phyloP scores from a whole-genome alignment of 2,329 filamentous ascomycete species.

The Pseudopyricularia javanii region DNA sequence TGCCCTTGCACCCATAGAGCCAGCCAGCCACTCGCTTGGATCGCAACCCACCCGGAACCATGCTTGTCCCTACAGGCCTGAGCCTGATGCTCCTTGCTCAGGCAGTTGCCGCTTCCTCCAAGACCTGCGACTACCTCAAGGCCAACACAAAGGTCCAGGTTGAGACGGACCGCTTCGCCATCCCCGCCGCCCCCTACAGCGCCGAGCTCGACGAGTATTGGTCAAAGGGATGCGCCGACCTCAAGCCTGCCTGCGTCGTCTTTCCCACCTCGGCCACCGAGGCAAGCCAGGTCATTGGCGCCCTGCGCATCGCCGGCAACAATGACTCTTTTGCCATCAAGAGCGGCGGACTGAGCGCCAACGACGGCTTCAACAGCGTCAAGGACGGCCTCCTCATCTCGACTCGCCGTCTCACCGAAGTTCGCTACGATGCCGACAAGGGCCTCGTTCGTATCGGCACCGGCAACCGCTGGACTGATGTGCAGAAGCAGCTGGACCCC shows the following conservation, averaged over 20 bases:
- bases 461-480: constrained; percentile 39
- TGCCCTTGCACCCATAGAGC: neutral
- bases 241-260: constrained; percentile 11
- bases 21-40: neutral
- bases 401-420: constrained; percentile 34
- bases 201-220: constrained; percentile 6
- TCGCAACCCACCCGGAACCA: neutral
- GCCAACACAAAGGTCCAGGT: neutral
- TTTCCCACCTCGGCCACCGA: constrained; percentile 9
- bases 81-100: neutral
- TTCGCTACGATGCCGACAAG: constrained; percentile 30
- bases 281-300: constrained; percentile 6
- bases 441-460: constrained; percentile 35
- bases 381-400: constrained; percentile 42
- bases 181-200: neutral
- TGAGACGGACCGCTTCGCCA: neutral
- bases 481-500: constrained; percentile 35
- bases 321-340: constrained; percentile 31
- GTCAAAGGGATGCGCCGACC: constrained; percentile 9
- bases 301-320: constrained; percentile 4
- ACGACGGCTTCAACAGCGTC: constrained; percentile 31
- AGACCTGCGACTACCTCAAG: constrained; percentile 1
- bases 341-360: constrained; percentile 45
- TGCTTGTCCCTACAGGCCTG: neutral
- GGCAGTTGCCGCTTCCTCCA: neutral